These are phyloP conservation scores for Wickerhamomyces bisporus DNA, from an alignment of 805 yeast genomes.

Conservation along the genomic window DNA sequence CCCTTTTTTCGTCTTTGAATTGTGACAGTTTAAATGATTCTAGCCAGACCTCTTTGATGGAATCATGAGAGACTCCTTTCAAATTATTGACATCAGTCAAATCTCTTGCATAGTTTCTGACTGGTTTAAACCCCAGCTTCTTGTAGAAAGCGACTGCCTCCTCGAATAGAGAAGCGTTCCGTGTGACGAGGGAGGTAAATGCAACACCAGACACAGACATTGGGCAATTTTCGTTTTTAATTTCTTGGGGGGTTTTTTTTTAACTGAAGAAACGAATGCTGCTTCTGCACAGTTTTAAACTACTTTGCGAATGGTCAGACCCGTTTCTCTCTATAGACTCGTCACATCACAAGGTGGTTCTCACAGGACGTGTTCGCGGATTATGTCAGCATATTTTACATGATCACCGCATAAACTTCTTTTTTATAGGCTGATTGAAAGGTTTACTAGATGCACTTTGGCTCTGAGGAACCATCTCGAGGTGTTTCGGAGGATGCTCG, in stretches of 20 bases:
- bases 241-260: no score
- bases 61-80: conserved; percentile 59
- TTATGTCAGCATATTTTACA: not conserved
- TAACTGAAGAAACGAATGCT: no score
- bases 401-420: no score
- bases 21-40: conserved; percentile 62
- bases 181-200: conserved; percentile 58
- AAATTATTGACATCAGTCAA: conserved; percentile 30
- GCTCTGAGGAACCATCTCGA: no score
- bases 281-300: no score
- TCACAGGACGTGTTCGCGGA: not conserved
- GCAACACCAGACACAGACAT: conserved; percentile 37
- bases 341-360: not conserved
- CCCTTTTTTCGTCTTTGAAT: conserved; percentile 54
- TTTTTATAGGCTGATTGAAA: no score
- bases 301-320: no score
- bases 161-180: conserved; percentile 40
- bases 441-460: no score
- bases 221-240: no score
- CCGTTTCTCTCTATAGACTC: no score
- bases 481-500: no score
- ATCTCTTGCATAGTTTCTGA: conserved; percentile 56
- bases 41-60: conserved; percentile 67
- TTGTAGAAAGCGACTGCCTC: conserved; percentile 52
- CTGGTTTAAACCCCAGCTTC: conserved; percentile 53